Evolutionary conservation across 2,329 filamentous ascomycete species (phyloP).

Genomic region (Blastomyces emzantsi): DNA sequence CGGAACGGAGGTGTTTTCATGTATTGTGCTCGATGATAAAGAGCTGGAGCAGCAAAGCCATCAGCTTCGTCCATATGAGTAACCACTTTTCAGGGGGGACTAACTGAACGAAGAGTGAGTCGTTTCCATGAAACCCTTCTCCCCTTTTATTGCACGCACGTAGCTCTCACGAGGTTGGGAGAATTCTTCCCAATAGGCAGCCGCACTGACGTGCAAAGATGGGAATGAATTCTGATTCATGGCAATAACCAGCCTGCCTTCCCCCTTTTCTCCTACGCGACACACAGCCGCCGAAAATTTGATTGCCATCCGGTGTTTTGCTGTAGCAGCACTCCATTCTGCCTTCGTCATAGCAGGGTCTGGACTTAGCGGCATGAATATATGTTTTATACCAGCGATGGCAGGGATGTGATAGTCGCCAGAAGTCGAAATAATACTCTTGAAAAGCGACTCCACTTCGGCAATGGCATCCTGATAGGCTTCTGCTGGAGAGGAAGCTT

Average conservation of each 20-base stretch:
- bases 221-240: background rate
- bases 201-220: background rate
- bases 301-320: background rate
- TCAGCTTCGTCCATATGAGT: background rate
- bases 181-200: background rate
- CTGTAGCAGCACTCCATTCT: background rate
- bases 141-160: background rate
- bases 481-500: background rate
- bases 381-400: background rate
- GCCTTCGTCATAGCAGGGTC: background rate
- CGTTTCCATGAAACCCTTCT: background rate
- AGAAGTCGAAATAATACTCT: background rate
- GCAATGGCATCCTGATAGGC: background rate
- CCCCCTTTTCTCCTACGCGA: background rate
- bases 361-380: background rate
- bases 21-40: background rate
- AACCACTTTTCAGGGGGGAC: background rate
- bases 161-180: background rate
- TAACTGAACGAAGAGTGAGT: background rate
- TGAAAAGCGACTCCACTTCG: background rate
- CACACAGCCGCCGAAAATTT: background rate
- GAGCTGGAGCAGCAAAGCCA: background rate
- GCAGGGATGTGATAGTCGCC: background rate
- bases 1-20: background rate
- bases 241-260: background rate